A percentile compares a stretch with the other conserved stretches of the same genome.
These are phyloP conservation scores for Metschnikowia peoriensis DNA, from an alignment of 805 yeast genomes.

Conservation along the genomic window DNA sequence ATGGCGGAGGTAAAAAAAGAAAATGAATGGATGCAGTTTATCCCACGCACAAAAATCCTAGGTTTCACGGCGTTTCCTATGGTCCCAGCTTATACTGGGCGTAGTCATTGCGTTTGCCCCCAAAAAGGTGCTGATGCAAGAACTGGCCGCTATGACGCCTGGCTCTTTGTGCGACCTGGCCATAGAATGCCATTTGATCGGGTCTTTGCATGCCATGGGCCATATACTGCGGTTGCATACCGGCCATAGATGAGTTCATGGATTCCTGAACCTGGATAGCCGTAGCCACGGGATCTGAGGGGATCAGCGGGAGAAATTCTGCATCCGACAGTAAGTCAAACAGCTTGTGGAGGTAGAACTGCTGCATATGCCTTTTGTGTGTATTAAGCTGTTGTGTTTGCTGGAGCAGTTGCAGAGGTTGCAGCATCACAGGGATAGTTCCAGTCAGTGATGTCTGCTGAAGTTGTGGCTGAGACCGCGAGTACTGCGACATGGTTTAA, in stretches of 20 bases:
- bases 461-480: conserved; percentile 5
- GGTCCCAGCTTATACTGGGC: conserved; percentile 18
- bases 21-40: not conserved
- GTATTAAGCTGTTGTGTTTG: conserved; percentile 39
- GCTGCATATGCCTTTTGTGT: conserved; percentile 21
- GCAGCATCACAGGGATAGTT: conserved; percentile 5
- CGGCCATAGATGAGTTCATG: conserved; percentile 8
- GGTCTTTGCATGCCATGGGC: conserved; percentile 10
- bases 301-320: conserved; percentile 49
- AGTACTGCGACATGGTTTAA: conserved; percentile 10
- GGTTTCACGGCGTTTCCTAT: not conserved
- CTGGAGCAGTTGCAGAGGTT: conserved; percentile 13
- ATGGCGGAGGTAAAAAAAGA: too few species aligned
- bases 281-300: conserved; percentile 18
- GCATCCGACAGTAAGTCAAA: conserved; percentile 70
- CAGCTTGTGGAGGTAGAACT: conserved; percentile 60
- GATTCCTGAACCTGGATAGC: conserved; percentile 18
- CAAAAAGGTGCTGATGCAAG: conserved; percentile 19
- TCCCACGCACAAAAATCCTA: too few species aligned
- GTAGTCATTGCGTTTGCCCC: conserved; percentile 19
- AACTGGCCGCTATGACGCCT: conserved; percentile 18
- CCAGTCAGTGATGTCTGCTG: conserved; percentile 2
- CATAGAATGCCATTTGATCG: conserved; percentile 15
- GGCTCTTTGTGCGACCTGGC: conserved; percentile 14
- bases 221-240: conserved; percentile 10